These are phyloP conservation scores for Nicotiana rustica DNA, from an alignment of 305 asterid genomes.

Conservation along the genomic window DNA sequence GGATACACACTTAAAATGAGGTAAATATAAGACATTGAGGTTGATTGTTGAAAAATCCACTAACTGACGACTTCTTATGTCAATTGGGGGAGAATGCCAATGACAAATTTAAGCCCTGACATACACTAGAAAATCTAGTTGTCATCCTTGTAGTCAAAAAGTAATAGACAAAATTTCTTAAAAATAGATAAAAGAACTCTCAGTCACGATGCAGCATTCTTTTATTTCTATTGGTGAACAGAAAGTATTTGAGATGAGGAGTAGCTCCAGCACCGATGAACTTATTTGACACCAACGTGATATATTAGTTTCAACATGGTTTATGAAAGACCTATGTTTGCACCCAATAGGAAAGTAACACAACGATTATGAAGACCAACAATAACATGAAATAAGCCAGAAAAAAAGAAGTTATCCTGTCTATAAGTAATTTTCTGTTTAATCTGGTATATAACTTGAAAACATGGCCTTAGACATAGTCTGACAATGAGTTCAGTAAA, in stretches of 20 bases:
- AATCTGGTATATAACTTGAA: slow-evolving; percentile 30
- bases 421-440: not conserved
- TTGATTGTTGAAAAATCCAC: not conserved
- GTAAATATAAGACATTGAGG: slow-evolving; percentile 14
- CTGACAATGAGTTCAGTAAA: slow-evolving; percentile 6
- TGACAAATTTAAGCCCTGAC: slow-evolving; percentile 11
- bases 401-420: not conserved
- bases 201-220: slow-evolving; percentile 20
- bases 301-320: not conserved
- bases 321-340: not conserved
- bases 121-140: not conserved
- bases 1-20: slow-evolving; percentile 28
- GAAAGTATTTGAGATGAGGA: slow-evolving; percentile 3
- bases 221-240: slow-evolving; percentile 17
- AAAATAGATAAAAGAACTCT: slow-evolving; percentile 1
- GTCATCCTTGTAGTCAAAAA: not conserved
- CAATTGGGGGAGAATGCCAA: not conserved
- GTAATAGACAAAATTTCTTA: not conserved
- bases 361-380: not conserved
- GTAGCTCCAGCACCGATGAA: not conserved
- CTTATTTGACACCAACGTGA: not conserved
- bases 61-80: not conserved
- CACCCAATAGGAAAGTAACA: slow-evolving; percentile 18
- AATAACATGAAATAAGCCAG: slow-evolving; percentile 15
- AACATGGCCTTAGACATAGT: not conserved